Evolutionary conservation across 1,284 basidiomycete species (phyloP), one percentile per base, ranked within the genome.

Genomic region (Thelephora terrestris): DNA sequence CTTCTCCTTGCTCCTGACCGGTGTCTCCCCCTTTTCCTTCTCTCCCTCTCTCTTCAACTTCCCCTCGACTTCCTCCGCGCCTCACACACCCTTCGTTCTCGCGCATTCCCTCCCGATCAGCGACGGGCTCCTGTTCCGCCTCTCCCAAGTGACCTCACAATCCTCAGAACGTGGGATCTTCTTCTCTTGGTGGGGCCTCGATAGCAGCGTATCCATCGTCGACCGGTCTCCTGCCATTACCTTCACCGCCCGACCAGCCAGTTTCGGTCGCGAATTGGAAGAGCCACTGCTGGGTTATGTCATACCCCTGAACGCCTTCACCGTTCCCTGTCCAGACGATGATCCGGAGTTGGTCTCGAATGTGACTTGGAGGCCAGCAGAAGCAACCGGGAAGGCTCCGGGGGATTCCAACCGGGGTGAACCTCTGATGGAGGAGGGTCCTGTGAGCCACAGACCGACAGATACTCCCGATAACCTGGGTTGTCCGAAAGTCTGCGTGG

Each of bases 121-220:
- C 20, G 18, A 42, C 17, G 20, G 18, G 10, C 29, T 32, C 29
- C 14, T 42, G n/a, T 42, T 42, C 39, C 14, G 21, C 10, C 20
- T 42, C 17, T 42, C 39, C n/a, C 39, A 21, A 42, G 39, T 16
- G 39, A 42, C 7, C 7, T 32, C 25, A 14, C 18, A 42, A 14
- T 6, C 3, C 25, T 17, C 39, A 5, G 39, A 42, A 25, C 39
- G 39, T 25, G 25, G 25, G 14, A 12, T 21, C 12, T 21, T 12
- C 21, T 42, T 21, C 21, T 23, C 20, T n/a, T 42, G 39, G 35
- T 87, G 80, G 83, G 82, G 79, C 39, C 75, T 79, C 3, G 86
- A 89, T 59, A 83, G 81, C 57, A 76, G 78, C n/a, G 82, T 90
- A 49, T 81, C 83, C 24, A 71, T 90, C 52, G 81, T 90, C 45